phyloP scores from a whole-genome alignment of 2,329 filamentous ascomycete genomes.

The Geosmithia putterillii region DNA sequence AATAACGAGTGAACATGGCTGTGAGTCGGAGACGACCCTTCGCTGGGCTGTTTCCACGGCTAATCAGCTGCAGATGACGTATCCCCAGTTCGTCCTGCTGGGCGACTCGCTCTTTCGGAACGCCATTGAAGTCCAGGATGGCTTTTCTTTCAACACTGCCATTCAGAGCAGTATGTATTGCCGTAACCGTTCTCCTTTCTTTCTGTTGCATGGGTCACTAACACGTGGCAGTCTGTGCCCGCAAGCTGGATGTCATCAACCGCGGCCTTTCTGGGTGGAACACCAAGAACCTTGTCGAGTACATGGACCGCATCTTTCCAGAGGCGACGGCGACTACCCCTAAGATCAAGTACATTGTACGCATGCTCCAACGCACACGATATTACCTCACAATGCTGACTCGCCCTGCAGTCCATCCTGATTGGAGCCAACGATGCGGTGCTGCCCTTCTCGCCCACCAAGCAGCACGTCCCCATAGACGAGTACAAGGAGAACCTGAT shows the following conservation, averaged over 20 bases:
- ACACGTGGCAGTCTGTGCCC: slow-evolving; percentile 48
- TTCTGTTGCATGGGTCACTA: not conserved
- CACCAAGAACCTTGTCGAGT: slow-evolving; percentile 58
- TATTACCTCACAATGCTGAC: slow-evolving; percentile 1
- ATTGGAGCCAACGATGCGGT: slow-evolving; percentile 88
- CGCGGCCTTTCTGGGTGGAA: slow-evolving; percentile 82
- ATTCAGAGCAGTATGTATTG: slow-evolving; percentile 51
- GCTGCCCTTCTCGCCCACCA: slow-evolving; percentile 45
- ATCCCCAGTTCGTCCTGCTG: slow-evolving; percentile 70
- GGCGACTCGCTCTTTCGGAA: slow-evolving; percentile 81
- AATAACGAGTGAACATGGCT: not conserved
- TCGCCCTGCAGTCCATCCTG: slow-evolving; percentile 49
- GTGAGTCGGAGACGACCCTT: not conserved
- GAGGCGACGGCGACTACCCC: slow-evolving; percentile 42
- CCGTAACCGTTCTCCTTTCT: not conserved
- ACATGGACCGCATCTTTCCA: slow-evolving; percentile 61
- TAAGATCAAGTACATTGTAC: slow-evolving; percentile 55
- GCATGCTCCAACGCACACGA: slow-evolving; percentile 7
- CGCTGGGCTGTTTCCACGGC: not conserved
- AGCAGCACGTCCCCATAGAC: slow-evolving; percentile 68
- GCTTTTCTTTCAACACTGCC: slow-evolving; percentile 63
- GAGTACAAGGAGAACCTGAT: slow-evolving; percentile 62
- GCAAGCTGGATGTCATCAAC: slow-evolving; percentile 77
- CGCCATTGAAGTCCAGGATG: slow-evolving; percentile 45
- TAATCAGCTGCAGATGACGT: slow-evolving; percentile 28